A percentile compares a stretch with the other conserved stretches of the same genome.
Evolutionary conservation across 345 rosid genomes (phyloP).

Genomic region (Moricandia arvensis): DNA sequence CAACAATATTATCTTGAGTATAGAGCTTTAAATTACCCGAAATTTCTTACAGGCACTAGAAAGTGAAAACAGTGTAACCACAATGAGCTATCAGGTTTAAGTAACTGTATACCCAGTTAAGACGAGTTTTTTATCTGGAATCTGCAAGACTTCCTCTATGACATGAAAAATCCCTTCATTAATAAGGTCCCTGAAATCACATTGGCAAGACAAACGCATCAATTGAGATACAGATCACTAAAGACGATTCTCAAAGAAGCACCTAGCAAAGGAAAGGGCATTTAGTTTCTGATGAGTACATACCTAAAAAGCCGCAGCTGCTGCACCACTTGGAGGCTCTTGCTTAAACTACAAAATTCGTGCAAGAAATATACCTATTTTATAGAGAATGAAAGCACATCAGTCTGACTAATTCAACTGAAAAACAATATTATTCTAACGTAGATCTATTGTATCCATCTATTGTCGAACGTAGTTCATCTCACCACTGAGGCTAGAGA

Average conservation of each 20-base stretch:
- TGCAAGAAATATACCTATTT: conserved; percentile 87
- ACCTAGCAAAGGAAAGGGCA: not conserved
- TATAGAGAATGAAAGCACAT: conserved; percentile 25
- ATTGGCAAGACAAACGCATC: conserved; percentile 2
- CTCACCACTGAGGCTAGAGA: conserved; percentile 9
- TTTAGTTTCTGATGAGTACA: conserved; percentile 20
- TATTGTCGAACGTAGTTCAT: conserved; percentile 7
- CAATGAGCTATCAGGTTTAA: conserved; percentile 5
- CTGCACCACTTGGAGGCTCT: conserved; percentile 93
- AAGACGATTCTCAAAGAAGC: not conserved
- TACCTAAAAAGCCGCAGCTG: conserved; percentile 95
- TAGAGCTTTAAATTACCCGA: conserved; percentile 10
- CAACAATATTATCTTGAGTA: conserved; percentile 37
- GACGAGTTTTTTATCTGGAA: conserved; percentile 82
- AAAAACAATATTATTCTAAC: not conserved
- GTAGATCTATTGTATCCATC: conserved; percentile 9
- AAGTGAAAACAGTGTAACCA: conserved; percentile 18
- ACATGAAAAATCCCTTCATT: conserved; percentile 86
- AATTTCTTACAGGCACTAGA: not conserved
- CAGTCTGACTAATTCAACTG: conserved; percentile 23
- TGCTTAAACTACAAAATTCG: conserved; percentile 96
- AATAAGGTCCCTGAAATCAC: conserved; percentile 73
- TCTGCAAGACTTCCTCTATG: conserved; percentile 79
- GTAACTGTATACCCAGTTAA: conserved; percentile 71
- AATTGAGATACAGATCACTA: not conserved